A percentile compares a stretch with the other conserved stretches of the same genome.
Evolutionary conservation across 2,329 filamentous ascomycete species (phyloP).

Genomic region (Aspergillus flavus): DNA sequence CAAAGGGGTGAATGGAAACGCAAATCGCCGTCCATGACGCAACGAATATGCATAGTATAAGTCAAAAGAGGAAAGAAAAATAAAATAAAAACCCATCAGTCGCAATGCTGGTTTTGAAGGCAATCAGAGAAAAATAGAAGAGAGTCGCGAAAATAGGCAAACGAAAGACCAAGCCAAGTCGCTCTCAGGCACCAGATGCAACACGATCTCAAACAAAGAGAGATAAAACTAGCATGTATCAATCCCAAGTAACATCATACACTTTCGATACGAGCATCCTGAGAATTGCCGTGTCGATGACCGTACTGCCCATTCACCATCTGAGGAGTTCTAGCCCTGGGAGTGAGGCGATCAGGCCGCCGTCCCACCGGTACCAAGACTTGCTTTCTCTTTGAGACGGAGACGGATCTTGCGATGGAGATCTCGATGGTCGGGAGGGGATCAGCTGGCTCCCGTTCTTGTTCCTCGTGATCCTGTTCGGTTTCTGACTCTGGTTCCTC

Average conservation of each 20-base stretch:
- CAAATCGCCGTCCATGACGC: background rate
- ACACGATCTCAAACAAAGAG: background rate
- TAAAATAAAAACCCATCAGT: background rate
- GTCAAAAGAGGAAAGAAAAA: background rate
- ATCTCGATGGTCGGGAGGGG: constrained; percentile 33
- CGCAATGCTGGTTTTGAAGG: background rate
- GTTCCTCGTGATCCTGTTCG: background rate
- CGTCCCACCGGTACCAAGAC: constrained; percentile 40
- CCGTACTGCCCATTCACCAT: constrained; percentile 32
- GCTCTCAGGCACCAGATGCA: background rate
- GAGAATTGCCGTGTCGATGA: constrained; percentile 36
- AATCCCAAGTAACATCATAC: constrained; percentile 11
- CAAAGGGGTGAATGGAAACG: background rate
- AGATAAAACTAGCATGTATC: background rate
- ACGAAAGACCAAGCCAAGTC: background rate
- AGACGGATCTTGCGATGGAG: constrained; percentile 43
- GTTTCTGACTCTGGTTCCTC: background rate
- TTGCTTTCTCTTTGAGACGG: constrained; percentile 38
- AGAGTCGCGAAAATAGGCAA: background rate
- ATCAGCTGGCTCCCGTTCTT: constrained; percentile 9
- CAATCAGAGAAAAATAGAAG: background rate
- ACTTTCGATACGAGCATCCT: constrained; percentile 36
- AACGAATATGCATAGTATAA: background rate
- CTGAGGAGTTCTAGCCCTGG: constrained; percentile 29
- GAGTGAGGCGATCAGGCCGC: constrained; percentile 25